phyloP scores from a whole-genome alignment of 352 stramenopile genomes.

The Globisporangium abappressorium region DNA sequence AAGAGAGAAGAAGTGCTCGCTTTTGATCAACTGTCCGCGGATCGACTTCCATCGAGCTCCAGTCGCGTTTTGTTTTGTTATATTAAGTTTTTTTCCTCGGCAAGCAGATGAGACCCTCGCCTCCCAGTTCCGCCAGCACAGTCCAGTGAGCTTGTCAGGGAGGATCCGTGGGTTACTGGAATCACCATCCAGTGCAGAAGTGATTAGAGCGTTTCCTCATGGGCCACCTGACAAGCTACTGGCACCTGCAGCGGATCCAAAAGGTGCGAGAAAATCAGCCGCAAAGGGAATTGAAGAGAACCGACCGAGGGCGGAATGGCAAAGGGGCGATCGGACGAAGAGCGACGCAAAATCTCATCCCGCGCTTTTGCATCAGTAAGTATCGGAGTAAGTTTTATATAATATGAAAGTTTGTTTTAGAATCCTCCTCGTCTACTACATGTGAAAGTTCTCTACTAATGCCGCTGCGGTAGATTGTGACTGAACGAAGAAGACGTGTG shows the following conservation, averaged over 20 bases:
- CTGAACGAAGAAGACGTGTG: not conserved
- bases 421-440: not conserved
- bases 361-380: not conserved
- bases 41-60: not conserved
- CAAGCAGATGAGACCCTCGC: slow-evolving; percentile 1
- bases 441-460: not conserved
- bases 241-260: not conserved
- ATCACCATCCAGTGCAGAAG: not conserved
- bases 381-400: slow-evolving; percentile 13
- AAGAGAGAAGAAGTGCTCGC: not conserved
- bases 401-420: slow-evolving; percentile 13
- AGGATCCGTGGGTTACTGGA: not conserved
- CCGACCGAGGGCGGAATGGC: not conserved
- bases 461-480: not conserved
- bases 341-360: not conserved
- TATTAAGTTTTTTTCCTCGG: slow-evolving; percentile 13
- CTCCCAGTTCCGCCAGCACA: not conserved
- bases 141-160: not conserved
- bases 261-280: not conserved
- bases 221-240: not conserved
- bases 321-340: not conserved
- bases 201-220: not conserved
- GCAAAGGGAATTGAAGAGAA: slow-evolving; percentile 2
- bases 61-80: slow-evolving; percentile 15
- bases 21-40: slow-evolving; percentile 1